phyloP scores from a whole-genome alignment of 2,329 filamentous ascomycete species.

The Parastagonospora nodorum region DNA sequence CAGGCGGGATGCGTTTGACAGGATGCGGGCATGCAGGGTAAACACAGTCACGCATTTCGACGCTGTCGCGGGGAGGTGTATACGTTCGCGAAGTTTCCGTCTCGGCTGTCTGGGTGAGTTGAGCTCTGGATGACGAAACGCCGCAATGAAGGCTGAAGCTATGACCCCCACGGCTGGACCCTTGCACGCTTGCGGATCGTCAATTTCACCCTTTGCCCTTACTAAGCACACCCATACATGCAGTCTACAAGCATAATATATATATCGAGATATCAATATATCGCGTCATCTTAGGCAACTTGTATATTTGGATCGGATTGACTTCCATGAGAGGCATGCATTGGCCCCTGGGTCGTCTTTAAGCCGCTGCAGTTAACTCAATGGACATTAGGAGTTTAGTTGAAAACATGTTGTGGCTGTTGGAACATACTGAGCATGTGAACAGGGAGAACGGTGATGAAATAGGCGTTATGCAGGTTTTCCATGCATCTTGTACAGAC shows the following conservation, averaged over 20 bases:
- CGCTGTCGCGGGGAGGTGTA: constrained; percentile 11
- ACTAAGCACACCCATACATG: neutral
- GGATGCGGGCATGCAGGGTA: constrained; percentile 6
- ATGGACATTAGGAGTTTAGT: too few species aligned
- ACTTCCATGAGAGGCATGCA: too few species aligned
- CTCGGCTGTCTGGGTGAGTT: constrained; percentile 4
- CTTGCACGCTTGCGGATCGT: neutral
- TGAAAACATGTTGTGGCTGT: too few species aligned
- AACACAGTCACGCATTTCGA: constrained; percentile 31
- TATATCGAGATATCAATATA: too few species aligned
- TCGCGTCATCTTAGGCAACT: too few species aligned
- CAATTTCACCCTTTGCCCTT: neutral
- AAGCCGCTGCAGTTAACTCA: too few species aligned
- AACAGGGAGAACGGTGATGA: too few species aligned
- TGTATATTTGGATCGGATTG: too few species aligned
- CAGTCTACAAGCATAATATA: too few species aligned
- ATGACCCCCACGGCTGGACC: neutral
- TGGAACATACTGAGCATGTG: too few species aligned
- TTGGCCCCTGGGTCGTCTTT: neutral
- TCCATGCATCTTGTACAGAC: too few species aligned
- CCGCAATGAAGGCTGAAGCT: neutral
- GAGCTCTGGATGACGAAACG: constrained; percentile 17
- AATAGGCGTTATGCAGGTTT: too few species aligned
- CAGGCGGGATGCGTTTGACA: constrained; percentile 12
- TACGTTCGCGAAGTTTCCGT: constrained; percentile 5